Conservation (phyloP, 805 yeast species). For the Teunomyces cretensis region DNA sequence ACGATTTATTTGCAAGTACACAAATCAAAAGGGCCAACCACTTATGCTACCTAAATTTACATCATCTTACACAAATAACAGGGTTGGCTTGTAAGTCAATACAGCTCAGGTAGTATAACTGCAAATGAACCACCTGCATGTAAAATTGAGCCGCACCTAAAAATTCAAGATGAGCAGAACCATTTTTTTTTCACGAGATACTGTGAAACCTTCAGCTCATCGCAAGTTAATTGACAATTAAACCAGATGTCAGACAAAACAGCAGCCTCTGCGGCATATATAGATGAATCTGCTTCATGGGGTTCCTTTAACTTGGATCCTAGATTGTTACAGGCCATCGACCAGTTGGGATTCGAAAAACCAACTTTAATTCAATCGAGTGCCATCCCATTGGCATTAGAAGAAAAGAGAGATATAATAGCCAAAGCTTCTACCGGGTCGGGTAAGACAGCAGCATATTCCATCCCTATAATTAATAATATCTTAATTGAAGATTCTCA, state of each 20-base stretch:
- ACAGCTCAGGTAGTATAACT: too few species aligned
- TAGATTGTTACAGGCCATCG: conserved; percentile 79
- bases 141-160: not conserved
- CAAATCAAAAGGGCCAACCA: too few species aligned
- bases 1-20: too few species aligned
- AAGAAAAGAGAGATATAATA: conserved; percentile 86
- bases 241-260: conserved; percentile 13
- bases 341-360: conserved; percentile 71
- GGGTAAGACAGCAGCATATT: conserved; percentile 91
- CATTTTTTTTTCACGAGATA: conserved; percentile 1
- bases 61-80: too few species aligned
- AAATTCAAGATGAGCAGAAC: conserved; percentile 1
- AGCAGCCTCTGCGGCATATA: conserved; percentile 66
- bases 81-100: too few species aligned
- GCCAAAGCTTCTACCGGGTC: conserved; percentile 96
- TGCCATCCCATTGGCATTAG: conserved; percentile 89
- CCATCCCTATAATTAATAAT: conserved; percentile 81
- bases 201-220: not conserved
- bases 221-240: not conserved
- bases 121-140: not conserved
- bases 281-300: conserved; percentile 71
- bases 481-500: conserved; percentile 48
- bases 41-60: too few species aligned
- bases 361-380: conserved; percentile 91
- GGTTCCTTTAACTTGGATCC: conserved; percentile 79